These are phyloP conservation scores for Gentiana straminea DNA, from an alignment of 257 asterid species.

Conservation along the genomic window DNA sequence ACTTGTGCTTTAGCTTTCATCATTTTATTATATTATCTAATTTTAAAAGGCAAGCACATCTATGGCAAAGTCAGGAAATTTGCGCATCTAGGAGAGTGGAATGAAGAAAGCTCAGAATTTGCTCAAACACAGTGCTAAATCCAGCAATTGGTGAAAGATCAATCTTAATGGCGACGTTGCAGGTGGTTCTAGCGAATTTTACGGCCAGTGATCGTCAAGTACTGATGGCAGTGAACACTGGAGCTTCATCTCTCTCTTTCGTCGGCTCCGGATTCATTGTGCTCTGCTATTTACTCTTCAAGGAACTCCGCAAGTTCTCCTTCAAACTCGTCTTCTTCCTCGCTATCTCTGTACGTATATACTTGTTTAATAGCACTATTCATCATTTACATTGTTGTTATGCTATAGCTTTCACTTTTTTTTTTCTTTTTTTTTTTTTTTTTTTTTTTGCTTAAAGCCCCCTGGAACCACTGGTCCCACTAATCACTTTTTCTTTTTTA, in stretches of 20 bases:
- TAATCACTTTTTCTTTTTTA: too few relatives aligned
- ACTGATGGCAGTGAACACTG: conserved; percentile 64
- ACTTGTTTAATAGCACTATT: neutral
- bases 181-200: conserved; percentile 66
- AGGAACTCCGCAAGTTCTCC: conserved; percentile 91
- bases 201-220: conserved; percentile 61
- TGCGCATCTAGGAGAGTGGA: too few relatives aligned
- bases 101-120: too few relatives aligned
- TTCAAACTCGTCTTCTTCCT: conserved; percentile 99
- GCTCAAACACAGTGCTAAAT: too few relatives aligned
- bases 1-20: neutral
- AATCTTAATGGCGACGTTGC: conserved; percentile 59
- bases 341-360: conserved; percentile 69
- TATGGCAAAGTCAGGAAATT: too few relatives aligned
- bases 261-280: conserved; percentile 92
- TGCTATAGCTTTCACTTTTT: neutral
- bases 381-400: neutral
- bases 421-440: neutral
- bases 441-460: too few relatives aligned
- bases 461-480: too few relatives aligned
- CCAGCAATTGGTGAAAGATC: too few relatives aligned
- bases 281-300: conserved; percentile 80
- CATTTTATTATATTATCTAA: too few relatives aligned
- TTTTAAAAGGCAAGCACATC: too few relatives aligned
- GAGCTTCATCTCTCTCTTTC: conserved; percentile 77